Base-by-base conservation (phyloP, 1,284 basidiomycete genomes). In the Melanopsichium pennsylvanicum region DNA sequence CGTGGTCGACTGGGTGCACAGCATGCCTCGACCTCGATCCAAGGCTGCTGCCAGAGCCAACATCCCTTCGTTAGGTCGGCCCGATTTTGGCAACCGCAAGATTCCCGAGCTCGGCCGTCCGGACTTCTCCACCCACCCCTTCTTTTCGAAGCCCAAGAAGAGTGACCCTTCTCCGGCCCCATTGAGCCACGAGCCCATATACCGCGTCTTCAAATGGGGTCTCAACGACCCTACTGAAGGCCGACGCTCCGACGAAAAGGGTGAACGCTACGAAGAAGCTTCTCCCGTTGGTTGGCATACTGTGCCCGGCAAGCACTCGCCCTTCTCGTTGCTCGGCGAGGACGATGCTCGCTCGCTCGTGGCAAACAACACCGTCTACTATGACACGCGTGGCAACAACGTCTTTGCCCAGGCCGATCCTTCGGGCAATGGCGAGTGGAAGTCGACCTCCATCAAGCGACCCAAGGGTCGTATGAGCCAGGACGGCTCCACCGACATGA, bases 171-270 rank as follows among this genome's bases (percentile, higher is more conserved):
- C 43, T 22, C 29, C 45, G 13, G 31, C 40, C 27, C 39, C 39
- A 15, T 22, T 48, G 63, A 61, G 58, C 40, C 58, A 61, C 38
- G 54, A 68, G 16, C 61, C 72, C 21, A 13, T 58, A 13, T 75
- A 73, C 55, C 51, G 60, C 22, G 74, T 76, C 26, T 68, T 74
- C 64, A 62, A 63, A 39, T 76, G 74, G 74, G 72, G 72, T 18
- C 36, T 67, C 49, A 76, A 76, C 36, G 74, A 76, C 46, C 74
- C 74, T 4, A 67, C 60, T 39, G 74, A 76, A 43, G 74, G 70
- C 42, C 67, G 55, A 35, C 56, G 74, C 29, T 63, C 67, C 38
- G 50, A 61, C 41, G 72, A 75, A 35, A 49, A 36, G 39, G 73
- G 69, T 22, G 52, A 61, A 32, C 57, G 50, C 49, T 70, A 68